Evolutionary conservation across 148 eudicot genomes (phyloP).

Genomic region (Heliosperma pusillum): DNA sequence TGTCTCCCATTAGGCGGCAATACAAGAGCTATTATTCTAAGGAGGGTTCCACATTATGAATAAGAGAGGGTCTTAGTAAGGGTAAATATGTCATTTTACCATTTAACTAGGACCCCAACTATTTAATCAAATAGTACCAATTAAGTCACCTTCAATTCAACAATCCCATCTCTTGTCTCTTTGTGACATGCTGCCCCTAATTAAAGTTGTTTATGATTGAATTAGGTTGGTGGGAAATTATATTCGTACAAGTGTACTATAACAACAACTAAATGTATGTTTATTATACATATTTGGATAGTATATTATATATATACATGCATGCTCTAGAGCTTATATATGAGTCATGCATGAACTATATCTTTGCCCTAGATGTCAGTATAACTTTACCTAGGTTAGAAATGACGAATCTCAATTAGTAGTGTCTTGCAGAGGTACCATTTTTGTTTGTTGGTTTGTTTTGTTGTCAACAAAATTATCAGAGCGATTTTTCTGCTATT

Average conservation of each 20-base stretch:
- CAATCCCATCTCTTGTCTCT: constrained; percentile 29
- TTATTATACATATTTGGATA: neutral
- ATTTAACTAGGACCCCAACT: constrained; percentile 2
- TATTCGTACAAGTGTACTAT: neutral
- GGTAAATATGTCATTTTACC: constrained; percentile 8
- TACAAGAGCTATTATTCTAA: constrained; percentile 16
- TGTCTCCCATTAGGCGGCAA: constrained; percentile 26
- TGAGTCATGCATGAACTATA: constrained; percentile 1
- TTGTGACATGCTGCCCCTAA: constrained; percentile 21
- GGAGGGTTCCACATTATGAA: constrained; percentile 21
- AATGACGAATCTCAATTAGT: neutral
- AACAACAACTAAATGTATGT: too few species aligned
- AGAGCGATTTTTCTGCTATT: neutral
- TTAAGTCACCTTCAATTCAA: constrained; percentile 27
- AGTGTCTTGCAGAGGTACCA: neutral
- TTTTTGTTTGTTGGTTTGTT: neutral
- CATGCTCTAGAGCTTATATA: neutral
- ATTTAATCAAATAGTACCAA: constrained; percentile 10
- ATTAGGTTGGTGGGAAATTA: constrained; percentile 9
- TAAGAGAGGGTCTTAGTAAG: neutral
- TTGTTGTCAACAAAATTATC: neutral
- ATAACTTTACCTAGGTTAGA: neutral
- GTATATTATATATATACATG: neutral
- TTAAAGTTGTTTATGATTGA: constrained; percentile 14
- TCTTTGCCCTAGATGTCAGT: neutral